A percentile compares a stretch with the other conserved stretches of the same genome.
phyloP scores from a whole-genome alignment of 78 protist genomes.

The Dictyostelium intermedium region DNA sequence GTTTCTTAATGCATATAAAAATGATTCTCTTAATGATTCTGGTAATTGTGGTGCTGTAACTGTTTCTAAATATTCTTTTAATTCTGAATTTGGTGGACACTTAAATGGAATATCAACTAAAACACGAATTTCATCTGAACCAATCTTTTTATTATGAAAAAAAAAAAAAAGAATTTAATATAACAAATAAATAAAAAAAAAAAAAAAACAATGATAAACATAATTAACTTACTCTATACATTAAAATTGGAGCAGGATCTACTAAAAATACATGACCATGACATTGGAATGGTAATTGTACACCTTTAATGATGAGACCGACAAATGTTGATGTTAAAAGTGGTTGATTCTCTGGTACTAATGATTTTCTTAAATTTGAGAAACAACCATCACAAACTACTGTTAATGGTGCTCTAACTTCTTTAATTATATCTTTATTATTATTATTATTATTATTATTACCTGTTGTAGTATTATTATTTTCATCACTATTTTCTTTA shows the following conservation, averaged over 20 bases:
- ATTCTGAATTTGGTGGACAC: conserved; percentile 48
- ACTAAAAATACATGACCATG: conserved; percentile 80
- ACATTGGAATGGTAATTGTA: conserved; percentile 50
- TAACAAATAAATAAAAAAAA: not conserved
- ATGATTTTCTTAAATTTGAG: conserved; percentile 36
- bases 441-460: conserved; percentile 16
- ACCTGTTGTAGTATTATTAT: conserved; percentile 18
- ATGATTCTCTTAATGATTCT: conserved; percentile 41
- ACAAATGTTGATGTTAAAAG: conserved; percentile 48
- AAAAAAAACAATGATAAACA: not conserved
- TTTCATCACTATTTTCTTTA: not conserved
- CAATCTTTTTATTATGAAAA: conserved; percentile 33
- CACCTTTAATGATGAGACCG: conserved; percentile 21
- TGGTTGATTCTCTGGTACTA: conserved; percentile 1
- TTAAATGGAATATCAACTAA: conserved; percentile 81
- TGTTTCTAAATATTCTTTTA: conserved; percentile 1
- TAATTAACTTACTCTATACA: conserved; percentile 55
- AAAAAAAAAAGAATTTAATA: not conserved
- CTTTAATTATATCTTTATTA: not conserved
- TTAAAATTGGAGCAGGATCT: conserved; percentile 81
- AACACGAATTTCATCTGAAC: conserved; percentile 84
- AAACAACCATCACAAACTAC: conserved; percentile 86
- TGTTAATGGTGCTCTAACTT: conserved; percentile 74
- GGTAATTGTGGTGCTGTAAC: conserved; percentile 76
- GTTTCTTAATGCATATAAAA: conserved; percentile 14